Conservation (phyloP, 2,329 filamentous ascomycete genomes). For the Neodidymelliopsis sp. region DNA sequence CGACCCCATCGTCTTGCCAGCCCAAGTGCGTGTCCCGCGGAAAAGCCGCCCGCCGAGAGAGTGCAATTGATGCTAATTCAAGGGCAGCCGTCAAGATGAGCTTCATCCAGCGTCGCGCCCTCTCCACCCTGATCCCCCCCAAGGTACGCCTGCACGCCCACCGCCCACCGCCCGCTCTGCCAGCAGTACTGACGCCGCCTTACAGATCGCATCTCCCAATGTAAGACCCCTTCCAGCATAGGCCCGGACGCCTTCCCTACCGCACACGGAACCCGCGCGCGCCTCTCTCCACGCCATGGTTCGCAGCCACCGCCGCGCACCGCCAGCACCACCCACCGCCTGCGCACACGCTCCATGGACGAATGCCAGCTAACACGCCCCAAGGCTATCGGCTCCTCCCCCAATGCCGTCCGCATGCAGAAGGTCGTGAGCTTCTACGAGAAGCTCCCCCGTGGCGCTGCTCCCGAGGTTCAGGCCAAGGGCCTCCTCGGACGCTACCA, state of each 20-base stretch:
- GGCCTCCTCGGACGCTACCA: constrained; percentile 91
- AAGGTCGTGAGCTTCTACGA: constrained; percentile 99
- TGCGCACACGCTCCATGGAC: neutral
- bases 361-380: constrained; percentile 34
- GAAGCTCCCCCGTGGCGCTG: constrained; percentile 91
- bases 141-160: constrained; percentile 71
- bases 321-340: neutral
- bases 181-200: constrained; percentile 47
- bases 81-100: constrained; percentile 75
- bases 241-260: constrained; percentile 16
- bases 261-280: constrained; percentile 1
- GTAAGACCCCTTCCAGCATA: constrained; percentile 62
- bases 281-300: too few species aligned
- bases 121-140: constrained; percentile 98
- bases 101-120: constrained; percentile 86
- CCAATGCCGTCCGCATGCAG: constrained; percentile 97
- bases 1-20: constrained; percentile 47
- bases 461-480: constrained; percentile 81
- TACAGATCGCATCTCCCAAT: constrained; percentile 81
- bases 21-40: constrained; percentile 40
- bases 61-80: constrained; percentile 49
- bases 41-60: constrained; percentile 14
- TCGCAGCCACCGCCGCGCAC: too few species aligned
- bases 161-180: constrained; percentile 18
- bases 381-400: constrained; percentile 90